These are phyloP conservation scores for Ganoderma leucocontextum DNA, from an alignment of 1,284 basidiomycete genomes.

Conservation along the genomic window DNA sequence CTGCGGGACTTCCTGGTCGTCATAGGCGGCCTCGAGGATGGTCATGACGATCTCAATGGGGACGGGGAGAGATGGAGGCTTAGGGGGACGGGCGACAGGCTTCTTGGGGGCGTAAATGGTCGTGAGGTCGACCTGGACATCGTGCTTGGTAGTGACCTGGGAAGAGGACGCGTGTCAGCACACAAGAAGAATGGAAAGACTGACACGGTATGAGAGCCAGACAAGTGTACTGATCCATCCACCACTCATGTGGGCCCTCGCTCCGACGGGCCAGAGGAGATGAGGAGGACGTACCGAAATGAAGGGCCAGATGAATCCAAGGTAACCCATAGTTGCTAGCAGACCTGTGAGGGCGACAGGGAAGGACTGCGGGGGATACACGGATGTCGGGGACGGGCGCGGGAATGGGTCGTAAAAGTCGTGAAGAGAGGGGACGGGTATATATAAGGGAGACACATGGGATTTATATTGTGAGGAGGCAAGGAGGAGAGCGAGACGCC, in stretches of 20 bases:
- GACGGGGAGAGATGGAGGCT: constrained; percentile 40
- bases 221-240: no score
- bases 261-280: not conserved
- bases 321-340: constrained; percentile 30
- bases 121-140: constrained; percentile 32
- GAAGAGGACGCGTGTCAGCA: not conserved
- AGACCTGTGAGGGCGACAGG: constrained; percentile 20
- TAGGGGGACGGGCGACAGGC: constrained; percentile 23
- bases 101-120: constrained; percentile 35
- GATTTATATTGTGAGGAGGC: constrained; percentile 25
- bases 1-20: constrained; percentile 47
- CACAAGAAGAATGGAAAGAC: not conserved
- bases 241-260: not conserved
- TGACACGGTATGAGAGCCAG: constrained; percentile 1
- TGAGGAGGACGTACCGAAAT: constrained; percentile 17
- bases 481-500: constrained; percentile 20
- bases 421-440: constrained; percentile 12
- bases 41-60: constrained; percentile 69
- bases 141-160: constrained; percentile 21
- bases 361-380: constrained; percentile 21
- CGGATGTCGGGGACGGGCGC: constrained; percentile 19
- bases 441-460: constrained; percentile 29
- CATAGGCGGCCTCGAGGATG: constrained; percentile 65
- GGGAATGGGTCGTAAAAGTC: constrained; percentile 16
- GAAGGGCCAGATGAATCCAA: constrained; percentile 29